A percentile compares a stretch with the other conserved stretches of the same genome.
These are phyloP conservation scores for Nicotiana tabacum DNA, from an alignment of 257 asterid species.

Conservation along the genomic window DNA sequence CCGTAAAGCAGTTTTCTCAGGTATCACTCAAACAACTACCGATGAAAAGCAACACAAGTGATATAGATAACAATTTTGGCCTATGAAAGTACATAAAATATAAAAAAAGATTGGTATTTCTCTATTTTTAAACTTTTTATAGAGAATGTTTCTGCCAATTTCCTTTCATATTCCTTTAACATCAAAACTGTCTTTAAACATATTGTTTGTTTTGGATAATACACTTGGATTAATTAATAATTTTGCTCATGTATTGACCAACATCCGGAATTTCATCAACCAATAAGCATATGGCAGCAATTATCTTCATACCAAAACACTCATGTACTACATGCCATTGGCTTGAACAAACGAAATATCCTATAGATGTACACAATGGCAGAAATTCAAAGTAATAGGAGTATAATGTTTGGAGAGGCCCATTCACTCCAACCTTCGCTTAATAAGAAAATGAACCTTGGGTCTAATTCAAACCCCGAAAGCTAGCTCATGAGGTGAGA, in stretches of 20 bases:
- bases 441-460: too few relatives aligned
- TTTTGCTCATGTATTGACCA: background rate
- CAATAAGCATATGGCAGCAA: background rate
- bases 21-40: background rate
- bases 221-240: too few relatives aligned
- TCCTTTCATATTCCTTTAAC: background rate
- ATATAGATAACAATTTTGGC: background rate
- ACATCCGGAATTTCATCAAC: background rate
- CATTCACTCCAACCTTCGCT: too few relatives aligned
- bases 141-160: background rate
- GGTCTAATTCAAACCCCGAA: too few relatives aligned
- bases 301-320: background rate
- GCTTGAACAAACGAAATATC: too few relatives aligned
- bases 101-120: background rate
- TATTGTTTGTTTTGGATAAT: too few relatives aligned
- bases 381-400: too few relatives aligned
- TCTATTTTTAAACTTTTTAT: background rate
- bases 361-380: too few relatives aligned
- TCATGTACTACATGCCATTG: background rate
- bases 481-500: too few relatives aligned
- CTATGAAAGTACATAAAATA: background rate
- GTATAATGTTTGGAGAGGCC: too few relatives aligned
- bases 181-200: background rate
- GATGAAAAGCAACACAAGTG: background rate
- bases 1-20: background rate